These are phyloP conservation scores for Herpetomonas tarakana DNA, from an alignment of 208 protist genomes.

Conservation along the genomic window DNA sequence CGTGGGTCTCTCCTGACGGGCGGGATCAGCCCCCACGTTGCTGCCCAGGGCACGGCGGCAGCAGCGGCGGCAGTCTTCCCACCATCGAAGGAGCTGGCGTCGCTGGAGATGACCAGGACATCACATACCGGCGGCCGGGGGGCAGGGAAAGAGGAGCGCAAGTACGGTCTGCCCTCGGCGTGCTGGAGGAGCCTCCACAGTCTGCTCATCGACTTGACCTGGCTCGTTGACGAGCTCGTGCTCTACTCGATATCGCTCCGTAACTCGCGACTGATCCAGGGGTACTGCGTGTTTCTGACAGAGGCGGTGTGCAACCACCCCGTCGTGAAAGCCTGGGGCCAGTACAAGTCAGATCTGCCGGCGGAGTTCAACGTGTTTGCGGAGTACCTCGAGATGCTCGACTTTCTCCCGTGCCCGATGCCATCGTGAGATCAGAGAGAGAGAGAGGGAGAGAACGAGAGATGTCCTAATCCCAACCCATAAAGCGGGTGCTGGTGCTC, in stretches of 20 bases:
- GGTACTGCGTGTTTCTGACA: slow-evolving; percentile 70
- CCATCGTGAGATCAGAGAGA: neutral
- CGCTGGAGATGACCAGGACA: too few relatives aligned
- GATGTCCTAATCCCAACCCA: too few relatives aligned
- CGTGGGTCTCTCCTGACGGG: too few relatives aligned
- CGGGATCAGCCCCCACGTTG: neutral
- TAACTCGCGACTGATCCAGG: slow-evolving; percentile 78
- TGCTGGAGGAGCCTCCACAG: slow-evolving; percentile 21
- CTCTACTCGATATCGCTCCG: slow-evolving; percentile 71
- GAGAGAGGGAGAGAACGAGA: slow-evolving; percentile 1
- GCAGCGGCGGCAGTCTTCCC: neutral
- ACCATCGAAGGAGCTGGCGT: neutral
- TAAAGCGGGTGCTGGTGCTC: too few relatives aligned
- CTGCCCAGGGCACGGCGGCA: neutral
- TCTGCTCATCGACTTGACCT: slow-evolving; percentile 75
- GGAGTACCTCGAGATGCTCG: slow-evolving; percentile 25
- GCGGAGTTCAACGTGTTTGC: slow-evolving; percentile 8
- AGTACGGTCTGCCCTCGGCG: neutral
- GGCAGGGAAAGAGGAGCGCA: neutral
- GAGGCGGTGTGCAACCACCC: slow-evolving; percentile 58
- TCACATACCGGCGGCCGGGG: too few relatives aligned
- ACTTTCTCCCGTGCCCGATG: slow-evolving; percentile 15
- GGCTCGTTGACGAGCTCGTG: slow-evolving; percentile 83
- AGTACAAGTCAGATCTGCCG: slow-evolving; percentile 27
- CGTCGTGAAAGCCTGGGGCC: slow-evolving; percentile 60